A percentile compares a stretch with the other conserved stretches of the same genome.
phyloP scores from a whole-genome alignment of 1,284 basidiomycete species.

The Heterobasidion parviporum region DNA sequence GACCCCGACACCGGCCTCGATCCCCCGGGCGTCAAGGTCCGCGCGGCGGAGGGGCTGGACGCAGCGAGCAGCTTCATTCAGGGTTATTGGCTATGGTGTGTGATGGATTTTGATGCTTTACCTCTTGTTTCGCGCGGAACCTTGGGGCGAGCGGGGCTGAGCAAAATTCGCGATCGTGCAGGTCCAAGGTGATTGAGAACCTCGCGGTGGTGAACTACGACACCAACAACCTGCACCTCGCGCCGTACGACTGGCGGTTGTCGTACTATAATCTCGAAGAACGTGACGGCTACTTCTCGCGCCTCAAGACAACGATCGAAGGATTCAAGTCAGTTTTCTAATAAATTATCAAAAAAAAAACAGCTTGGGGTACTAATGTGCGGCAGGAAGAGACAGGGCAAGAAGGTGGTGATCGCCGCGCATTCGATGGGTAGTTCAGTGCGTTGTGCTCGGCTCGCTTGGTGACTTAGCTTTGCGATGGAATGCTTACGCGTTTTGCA shows the following conservation, averaged over 20 bases:
- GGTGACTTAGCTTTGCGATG: no score
- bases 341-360: constrained; percentile 1
- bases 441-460: constrained; percentile 16
- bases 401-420: constrained; percentile 82
- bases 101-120: constrained; percentile 3
- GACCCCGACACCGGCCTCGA: constrained; percentile 92
- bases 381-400: constrained; percentile 55
- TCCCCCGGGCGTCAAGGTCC: constrained; percentile 80
- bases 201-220: constrained; percentile 89
- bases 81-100: constrained; percentile 92
- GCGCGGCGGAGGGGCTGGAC: constrained; percentile 88
- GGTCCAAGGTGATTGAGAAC: constrained; percentile 92
- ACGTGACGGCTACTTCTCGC: constrained; percentile 89
- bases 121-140: background rate
- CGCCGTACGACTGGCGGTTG: constrained; percentile 87
- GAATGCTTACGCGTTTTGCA: no score
- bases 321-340: constrained; percentile 53
- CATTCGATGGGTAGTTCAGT: constrained; percentile 89
- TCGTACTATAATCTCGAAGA: constrained; percentile 90
- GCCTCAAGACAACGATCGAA: constrained; percentile 82
- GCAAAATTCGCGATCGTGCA: constrained; percentile 17
- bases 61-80: constrained; percentile 89
- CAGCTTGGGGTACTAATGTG: background rate
- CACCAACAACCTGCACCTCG: constrained; percentile 82
- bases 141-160: background rate